phyloP scores from a whole-genome alignment of 257 asterid species.

The Plantago major region DNA sequence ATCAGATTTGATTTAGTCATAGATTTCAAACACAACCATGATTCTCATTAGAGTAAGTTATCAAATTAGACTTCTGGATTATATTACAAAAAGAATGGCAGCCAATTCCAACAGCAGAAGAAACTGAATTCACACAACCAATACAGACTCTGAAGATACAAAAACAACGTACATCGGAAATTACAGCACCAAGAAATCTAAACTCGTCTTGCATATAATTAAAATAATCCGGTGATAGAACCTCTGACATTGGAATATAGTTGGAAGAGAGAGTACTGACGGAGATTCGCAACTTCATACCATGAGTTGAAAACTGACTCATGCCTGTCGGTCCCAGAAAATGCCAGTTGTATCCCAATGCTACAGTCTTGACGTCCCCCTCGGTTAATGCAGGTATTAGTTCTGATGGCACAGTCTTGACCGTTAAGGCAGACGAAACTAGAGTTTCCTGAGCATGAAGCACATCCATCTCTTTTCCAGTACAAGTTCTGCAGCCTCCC shows the following conservation, averaged over 20 bases:
- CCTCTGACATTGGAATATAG: constrained; percentile 74
- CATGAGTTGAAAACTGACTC: constrained; percentile 83
- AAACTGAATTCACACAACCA: constrained; percentile 21
- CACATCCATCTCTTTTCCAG: constrained; percentile 92
- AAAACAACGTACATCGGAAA: constrained; percentile 1
- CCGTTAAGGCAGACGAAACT: constrained; percentile 72
- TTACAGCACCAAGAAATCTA: constrained; percentile 23
- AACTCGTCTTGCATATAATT: not conserved
- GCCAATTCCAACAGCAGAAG: constrained; percentile 5
- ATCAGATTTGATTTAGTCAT: not conserved
- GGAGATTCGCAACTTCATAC: constrained; percentile 90
- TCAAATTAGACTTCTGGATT: not conserved
- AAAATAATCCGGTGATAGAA: constrained; percentile 56
- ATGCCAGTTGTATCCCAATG: constrained; percentile 81
- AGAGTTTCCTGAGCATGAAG: constrained; percentile 56
- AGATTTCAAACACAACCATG: not conserved
- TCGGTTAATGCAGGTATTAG: constrained; percentile 55
- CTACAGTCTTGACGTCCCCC: constrained; percentile 88
- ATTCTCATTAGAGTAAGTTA: not conserved
- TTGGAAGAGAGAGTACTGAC: constrained; percentile 81
- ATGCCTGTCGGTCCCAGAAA: constrained; percentile 94
- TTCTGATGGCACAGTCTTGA: constrained; percentile 88
- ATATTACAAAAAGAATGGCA: constrained; percentile 1
- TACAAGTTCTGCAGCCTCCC: constrained; percentile 88
- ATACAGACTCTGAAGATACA: not conserved